Evolutionary conservation across 495 filamentous ascomycete species (phyloP).

Genomic region (Glutinoglossum americanum): DNA sequence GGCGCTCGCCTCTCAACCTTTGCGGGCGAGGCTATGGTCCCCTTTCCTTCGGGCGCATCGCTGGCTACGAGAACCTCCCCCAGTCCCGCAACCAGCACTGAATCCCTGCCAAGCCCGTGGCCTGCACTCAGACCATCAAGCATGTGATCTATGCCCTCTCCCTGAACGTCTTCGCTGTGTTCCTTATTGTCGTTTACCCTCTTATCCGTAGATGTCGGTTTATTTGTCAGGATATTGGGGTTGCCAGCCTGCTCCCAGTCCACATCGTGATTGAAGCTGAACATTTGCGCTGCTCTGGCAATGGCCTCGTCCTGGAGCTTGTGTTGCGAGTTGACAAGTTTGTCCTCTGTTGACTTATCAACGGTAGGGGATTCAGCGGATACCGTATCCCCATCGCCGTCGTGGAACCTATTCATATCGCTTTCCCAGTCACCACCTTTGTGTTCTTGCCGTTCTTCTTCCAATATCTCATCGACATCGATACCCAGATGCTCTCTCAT

Average conservation of each 20-base stretch:
- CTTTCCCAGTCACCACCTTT: slow-evolving; percentile 16
- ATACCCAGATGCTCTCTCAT: slow-evolving; percentile 96
- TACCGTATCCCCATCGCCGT: slow-evolving; percentile 14
- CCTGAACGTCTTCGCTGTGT: slow-evolving; percentile 56
- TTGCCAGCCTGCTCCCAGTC: slow-evolving; percentile 45
- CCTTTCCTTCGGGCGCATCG: slow-evolving; percentile 37
- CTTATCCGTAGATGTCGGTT: slow-evolving; percentile 37
- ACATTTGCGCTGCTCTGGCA: slow-evolving; percentile 34
- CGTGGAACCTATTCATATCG: slow-evolving; percentile 33
- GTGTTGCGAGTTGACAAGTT: slow-evolving; percentile 29
- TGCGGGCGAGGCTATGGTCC: slow-evolving; percentile 18
- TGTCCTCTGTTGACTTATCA: slow-evolving; percentile 7
- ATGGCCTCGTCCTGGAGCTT: slow-evolving; percentile 39
- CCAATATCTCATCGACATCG: slow-evolving; percentile 78
- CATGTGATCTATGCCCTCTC: slow-evolving; percentile 51
- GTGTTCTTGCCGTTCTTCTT: slow-evolving; percentile 39
- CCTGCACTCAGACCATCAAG: slow-evolving; percentile 33
- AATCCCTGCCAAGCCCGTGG: slow-evolving; percentile 39
- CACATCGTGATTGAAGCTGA: slow-evolving; percentile 72
- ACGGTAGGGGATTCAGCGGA: neutral
- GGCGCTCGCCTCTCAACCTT: neutral
- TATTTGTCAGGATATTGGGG: slow-evolving; percentile 35
- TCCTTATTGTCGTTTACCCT: slow-evolving; percentile 39
- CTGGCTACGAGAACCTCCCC: slow-evolving; percentile 43
- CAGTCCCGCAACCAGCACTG: slow-evolving; percentile 32